These are phyloP conservation scores for Hypocreales sp. DNA, from an alignment of 2,329 filamentous ascomycete species.

Conservation along the genomic window DNA sequence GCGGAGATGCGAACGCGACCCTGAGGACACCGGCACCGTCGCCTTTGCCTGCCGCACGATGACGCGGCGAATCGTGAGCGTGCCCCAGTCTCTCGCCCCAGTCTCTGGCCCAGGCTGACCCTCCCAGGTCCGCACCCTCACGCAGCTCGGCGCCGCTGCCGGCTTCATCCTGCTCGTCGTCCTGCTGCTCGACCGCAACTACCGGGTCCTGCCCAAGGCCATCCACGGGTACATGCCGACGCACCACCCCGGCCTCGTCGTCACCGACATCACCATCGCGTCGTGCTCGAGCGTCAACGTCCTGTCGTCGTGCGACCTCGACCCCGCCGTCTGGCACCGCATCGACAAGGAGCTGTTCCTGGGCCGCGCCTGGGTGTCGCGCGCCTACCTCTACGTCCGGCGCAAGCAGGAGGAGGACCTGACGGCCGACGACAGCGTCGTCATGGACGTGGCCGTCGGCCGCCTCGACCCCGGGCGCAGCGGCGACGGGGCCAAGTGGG, in stretches of 20 bases:
- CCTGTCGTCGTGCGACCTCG: slow-evolving; percentile 62
- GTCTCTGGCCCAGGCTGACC: background rate
- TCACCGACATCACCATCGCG: slow-evolving; percentile 71
- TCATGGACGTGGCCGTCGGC: slow-evolving; percentile 64
- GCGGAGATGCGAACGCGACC: too few species aligned
- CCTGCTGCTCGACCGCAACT: slow-evolving; percentile 76
- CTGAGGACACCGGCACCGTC: too few species aligned
- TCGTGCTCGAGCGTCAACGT: slow-evolving; percentile 62
- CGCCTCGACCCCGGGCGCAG: slow-evolving; percentile 46
- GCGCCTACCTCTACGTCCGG: slow-evolving; percentile 68
- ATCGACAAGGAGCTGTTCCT: slow-evolving; percentile 85
- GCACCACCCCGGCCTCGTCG: slow-evolving; percentile 69
- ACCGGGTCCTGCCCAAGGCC: slow-evolving; percentile 68
- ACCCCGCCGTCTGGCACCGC: slow-evolving; percentile 58
- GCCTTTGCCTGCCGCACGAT: slow-evolving; percentile 7
- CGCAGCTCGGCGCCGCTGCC: slow-evolving; percentile 56
- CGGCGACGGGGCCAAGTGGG: slow-evolving; percentile 54
- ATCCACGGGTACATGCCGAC: slow-evolving; percentile 79
- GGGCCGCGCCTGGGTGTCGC: slow-evolving; percentile 54
- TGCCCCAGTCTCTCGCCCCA: background rate
- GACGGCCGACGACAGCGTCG: slow-evolving; percentile 55
- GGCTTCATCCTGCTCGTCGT: slow-evolving; percentile 54
- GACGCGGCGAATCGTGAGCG: slow-evolving; percentile 21
- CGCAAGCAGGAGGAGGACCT: slow-evolving; percentile 80
- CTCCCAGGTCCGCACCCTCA: slow-evolving; percentile 46